phyloP scores from a whole-genome alignment of 306 rosid genomes.

The Astragalus membranaceus region DNA sequence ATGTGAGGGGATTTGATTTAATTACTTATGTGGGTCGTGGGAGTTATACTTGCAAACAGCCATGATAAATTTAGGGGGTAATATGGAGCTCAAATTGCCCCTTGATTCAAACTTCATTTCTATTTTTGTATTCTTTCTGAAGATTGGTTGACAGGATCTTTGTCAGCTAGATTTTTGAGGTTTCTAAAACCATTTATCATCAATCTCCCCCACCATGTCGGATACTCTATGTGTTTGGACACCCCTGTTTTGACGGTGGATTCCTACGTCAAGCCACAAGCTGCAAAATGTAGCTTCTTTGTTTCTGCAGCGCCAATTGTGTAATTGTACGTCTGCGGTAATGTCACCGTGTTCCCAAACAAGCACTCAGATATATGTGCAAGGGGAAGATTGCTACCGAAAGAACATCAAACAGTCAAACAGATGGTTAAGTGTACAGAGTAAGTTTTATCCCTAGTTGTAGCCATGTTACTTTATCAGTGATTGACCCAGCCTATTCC shows the following conservation, averaged over 20 bases:
- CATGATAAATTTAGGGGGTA: background rate
- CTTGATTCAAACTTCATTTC: background rate
- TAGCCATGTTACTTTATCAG: background rate
- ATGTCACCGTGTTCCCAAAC: too few species aligned
- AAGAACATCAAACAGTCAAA: background rate
- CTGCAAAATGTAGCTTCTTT: too few species aligned
- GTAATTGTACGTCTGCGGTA: too few species aligned
- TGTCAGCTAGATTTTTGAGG: background rate
- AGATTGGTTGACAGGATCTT: background rate
- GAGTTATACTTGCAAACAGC: background rate
- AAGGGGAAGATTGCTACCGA: background rate
- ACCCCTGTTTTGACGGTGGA: too few species aligned
- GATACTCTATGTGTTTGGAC: too few species aligned
- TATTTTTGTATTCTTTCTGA: background rate
- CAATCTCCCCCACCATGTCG: background rate
- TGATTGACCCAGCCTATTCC: too few species aligned
- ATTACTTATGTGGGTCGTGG: background rate
- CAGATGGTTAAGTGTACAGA: background rate
- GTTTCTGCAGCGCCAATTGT: too few species aligned
- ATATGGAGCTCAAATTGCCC: background rate
- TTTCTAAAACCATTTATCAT: background rate
- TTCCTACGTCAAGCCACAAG: too few species aligned
- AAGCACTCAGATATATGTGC: background rate
- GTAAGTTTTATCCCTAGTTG: background rate
- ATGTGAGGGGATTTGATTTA: background rate